A percentile compares a stretch with the other conserved stretches of the same genome.
phyloP scores from a whole-genome alignment of 495 filamentous ascomycete species.

The Trichoderma orchidacearum region DNA sequence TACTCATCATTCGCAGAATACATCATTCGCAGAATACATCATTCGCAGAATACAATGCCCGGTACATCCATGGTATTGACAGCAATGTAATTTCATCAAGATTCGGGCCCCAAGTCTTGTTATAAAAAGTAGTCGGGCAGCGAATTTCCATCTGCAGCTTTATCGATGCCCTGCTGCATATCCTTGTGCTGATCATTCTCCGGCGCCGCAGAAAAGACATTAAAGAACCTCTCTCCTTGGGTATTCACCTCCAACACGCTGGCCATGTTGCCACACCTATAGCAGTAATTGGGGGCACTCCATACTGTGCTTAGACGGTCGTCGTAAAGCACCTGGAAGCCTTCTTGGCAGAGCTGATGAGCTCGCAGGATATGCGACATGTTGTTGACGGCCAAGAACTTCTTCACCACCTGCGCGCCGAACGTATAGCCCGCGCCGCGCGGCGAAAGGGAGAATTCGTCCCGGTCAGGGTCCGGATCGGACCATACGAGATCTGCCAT shows the following conservation, averaged over 20 bases:
- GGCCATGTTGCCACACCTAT: constrained; percentile 91
- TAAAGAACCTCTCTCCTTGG: constrained; percentile 82
- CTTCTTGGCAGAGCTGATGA: constrained; percentile 95
- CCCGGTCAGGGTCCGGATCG: constrained; percentile 86
- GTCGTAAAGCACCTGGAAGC: constrained; percentile 90
- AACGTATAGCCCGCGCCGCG: constrained; percentile 95
- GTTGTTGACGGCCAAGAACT: constrained; percentile 90
- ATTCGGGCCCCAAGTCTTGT: neutral
- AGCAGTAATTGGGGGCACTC: constrained; percentile 96
- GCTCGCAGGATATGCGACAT: constrained; percentile 95
- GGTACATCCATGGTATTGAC: no score
- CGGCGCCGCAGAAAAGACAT: constrained; percentile 91
- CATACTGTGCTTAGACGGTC: constrained; percentile 90
- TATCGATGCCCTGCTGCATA: constrained; percentile 46
- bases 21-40: no score
- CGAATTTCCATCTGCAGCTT: constrained; percentile 33
- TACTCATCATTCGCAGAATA: no score
- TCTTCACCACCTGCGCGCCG: constrained; percentile 90
- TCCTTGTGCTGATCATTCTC: constrained; percentile 91
- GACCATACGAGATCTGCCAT: constrained; percentile 99
- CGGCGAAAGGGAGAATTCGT: constrained; percentile 91
- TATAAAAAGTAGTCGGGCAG: constrained; percentile 45
- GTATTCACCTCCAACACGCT: constrained; percentile 93
- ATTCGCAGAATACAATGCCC: no score
- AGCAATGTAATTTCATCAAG: no score